Evolutionary conservation across 306 rosid species (phyloP).

Genomic region (Prunus salicina): DNA sequence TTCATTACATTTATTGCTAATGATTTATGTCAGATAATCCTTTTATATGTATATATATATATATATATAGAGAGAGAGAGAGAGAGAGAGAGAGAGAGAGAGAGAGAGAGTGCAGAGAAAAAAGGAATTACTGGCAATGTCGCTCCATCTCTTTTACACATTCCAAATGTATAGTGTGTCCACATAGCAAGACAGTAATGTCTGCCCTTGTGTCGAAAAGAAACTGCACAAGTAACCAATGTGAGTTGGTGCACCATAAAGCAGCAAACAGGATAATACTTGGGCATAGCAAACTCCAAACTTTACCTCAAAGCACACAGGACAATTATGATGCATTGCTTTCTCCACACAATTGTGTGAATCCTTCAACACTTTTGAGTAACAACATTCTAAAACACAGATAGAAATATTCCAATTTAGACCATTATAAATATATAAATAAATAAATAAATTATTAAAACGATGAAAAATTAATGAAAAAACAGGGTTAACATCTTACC

Average conservation of each 20-base stretch:
- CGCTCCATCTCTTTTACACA: conserved; percentile 61
- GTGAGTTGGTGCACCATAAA: conserved; percentile 9
- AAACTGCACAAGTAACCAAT: conserved; percentile 44
- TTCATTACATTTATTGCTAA: neutral
- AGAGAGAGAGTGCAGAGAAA: neutral
- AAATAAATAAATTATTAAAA: neutral
- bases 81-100: too few species aligned
- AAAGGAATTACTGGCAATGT: conserved; percentile 52
- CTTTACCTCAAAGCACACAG: conserved; percentile 83
- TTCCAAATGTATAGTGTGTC: conserved; percentile 61
- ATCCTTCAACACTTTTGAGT: conserved; percentile 57
- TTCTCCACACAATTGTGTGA: conserved; percentile 69
- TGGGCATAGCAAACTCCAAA: neutral
- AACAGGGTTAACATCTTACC: conserved; percentile 35
- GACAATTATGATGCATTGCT: conserved; percentile 86
- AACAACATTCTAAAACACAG: conserved; percentile 63
- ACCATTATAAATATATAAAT: neutral
- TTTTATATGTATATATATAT: too few species aligned
- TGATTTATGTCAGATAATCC: neutral
- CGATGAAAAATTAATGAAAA: neutral
- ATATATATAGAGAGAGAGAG: too few species aligned
- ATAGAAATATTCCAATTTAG: conserved; percentile 8
- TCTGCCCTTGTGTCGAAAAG: conserved; percentile 64
- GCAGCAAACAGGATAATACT: neutral
- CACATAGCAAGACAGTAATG: conserved; percentile 67